Percentiles rank a stretch among this genome's conserved stretches.
Conservation (phyloP, 257 asterid species). For the Capsicum chinense region DNA sequence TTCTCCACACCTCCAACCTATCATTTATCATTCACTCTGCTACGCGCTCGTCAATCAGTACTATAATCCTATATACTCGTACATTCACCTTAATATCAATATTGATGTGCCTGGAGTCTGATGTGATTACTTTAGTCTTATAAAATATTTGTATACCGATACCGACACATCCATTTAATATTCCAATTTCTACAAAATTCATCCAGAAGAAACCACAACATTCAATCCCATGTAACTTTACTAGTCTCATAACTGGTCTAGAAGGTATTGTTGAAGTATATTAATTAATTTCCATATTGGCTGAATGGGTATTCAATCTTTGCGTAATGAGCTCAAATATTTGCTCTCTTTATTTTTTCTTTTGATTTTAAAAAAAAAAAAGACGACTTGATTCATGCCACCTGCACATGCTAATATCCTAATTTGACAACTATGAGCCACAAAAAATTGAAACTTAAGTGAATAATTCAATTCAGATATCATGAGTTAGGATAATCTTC, state of each 20-base stretch:
- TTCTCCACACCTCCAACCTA: no score
- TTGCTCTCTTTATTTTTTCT: not conserved
- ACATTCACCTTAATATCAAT: not conserved
- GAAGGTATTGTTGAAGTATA: not conserved
- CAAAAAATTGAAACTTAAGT: not conserved
- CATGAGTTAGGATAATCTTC: not conserved
- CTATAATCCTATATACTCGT: not conserved
- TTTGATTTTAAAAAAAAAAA: not conserved
- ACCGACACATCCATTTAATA: not conserved
- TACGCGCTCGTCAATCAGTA: no score
- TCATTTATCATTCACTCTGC: no score
- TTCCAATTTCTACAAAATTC: not conserved
- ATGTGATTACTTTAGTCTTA: not conserved
- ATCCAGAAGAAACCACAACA: not conserved
- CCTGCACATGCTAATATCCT: not conserved
- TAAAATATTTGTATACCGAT: not conserved
- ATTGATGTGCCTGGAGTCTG: not conserved
- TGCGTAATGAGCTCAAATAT: not conserved
- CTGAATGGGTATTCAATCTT: not conserved
- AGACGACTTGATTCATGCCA: not conserved
- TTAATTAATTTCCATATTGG: not conserved
- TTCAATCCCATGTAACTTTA: not conserved
- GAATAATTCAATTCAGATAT: not conserved
- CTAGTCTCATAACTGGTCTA: not conserved
- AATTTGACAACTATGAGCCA: not conserved